Percentiles rank a stretch among this genome's conserved stretches.
These are phyloP conservation scores for Globisporangium perplexum DNA, from an alignment of 352 stramenopile genomes.

Conservation along the genomic window DNA sequence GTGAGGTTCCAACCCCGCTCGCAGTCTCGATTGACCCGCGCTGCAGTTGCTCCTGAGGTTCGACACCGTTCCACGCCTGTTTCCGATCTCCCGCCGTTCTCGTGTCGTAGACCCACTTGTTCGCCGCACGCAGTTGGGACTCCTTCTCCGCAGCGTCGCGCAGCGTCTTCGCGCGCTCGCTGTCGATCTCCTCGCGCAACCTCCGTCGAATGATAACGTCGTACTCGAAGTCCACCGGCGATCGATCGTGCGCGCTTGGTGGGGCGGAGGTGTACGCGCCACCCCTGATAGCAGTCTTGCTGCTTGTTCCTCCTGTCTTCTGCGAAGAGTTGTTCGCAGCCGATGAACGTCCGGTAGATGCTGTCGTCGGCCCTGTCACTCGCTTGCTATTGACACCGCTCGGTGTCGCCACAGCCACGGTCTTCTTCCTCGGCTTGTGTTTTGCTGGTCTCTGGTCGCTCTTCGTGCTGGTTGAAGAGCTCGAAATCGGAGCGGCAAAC, in stretches of 20 bases:
- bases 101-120: conserved; percentile 35
- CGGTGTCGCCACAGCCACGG: neutral
- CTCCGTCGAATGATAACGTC: conserved; percentile 44
- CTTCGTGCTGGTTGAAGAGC: neutral
- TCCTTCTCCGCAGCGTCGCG: conserved; percentile 28
- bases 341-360: conserved; percentile 7
- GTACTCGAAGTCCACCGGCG: conserved; percentile 67
- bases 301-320: neutral
- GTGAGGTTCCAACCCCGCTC: neutral
- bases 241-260: neutral
- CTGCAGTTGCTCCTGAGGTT: conserved; percentile 4
- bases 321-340: neutral
- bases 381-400: conserved; percentile 30
- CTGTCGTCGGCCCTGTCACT: conserved; percentile 11
- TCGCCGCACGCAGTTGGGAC: conserved; percentile 26
- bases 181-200: conserved; percentile 55
- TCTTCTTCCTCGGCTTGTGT: conserved; percentile 14
- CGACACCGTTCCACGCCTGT: conserved; percentile 16
- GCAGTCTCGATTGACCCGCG: neutral
- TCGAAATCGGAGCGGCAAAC: conserved; percentile 30
- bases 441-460: conserved; percentile 9
- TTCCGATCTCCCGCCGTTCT: conserved; percentile 5
- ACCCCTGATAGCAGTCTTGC: neutral
- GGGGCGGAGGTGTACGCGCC: neutral
- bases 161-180: conserved; percentile 28